Base-by-base conservation (phyloP, 1,139 yeast species). In the Eremothecium sinecaudum region DNA sequence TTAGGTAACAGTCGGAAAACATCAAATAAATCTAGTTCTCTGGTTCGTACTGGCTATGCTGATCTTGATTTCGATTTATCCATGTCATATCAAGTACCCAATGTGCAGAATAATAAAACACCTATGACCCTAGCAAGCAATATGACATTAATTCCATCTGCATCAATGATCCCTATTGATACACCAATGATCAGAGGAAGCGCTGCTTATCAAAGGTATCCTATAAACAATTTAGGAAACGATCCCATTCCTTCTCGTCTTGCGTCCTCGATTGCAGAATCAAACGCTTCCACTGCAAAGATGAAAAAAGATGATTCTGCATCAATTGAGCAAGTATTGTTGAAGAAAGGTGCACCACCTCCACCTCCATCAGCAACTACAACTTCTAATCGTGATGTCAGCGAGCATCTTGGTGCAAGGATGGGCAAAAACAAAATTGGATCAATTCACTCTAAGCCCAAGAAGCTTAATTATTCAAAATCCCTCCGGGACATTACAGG, bases 331-430 rank as follows among this genome's bases (percentile, higher is more conserved):
- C 21, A 27, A 6, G 19, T 14, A 4, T 16, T 11, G 24, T 10
- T 12, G 11, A 35, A 21, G 23, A 28, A 13, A 8, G 29, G 14
- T 6, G 35, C 36, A 4, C 39, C 30, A 3, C 30, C 30, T 4
- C 30, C 30, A 4, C 30, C 30, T 4, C 30, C 30, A 9, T 17
- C 30, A n/a, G 17, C 30, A 27, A n/a, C 25, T 7, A 13, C 13
- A 23, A 23, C 25, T 9, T 9, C 25, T 23, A 8, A 12, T 7
- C 25, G 14, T 9, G 25, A 23, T 8, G 10, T 8, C 10, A 19
- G 21, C 21, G 25, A 23, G 7, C 11, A 7, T 7, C 11, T 9
- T 23, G 25, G 11, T 12, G 14, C 13, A 9, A 23, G 14, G 7
- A 7, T 9, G 8, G 25, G 14, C 11, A 13, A 23, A 8, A 7